Percentiles rank a stretch among this genome's conserved stretches.
Conservation (phyloP, 2,329 filamentous ascomycete species). For the Chaetomiaceae sp. region DNA sequence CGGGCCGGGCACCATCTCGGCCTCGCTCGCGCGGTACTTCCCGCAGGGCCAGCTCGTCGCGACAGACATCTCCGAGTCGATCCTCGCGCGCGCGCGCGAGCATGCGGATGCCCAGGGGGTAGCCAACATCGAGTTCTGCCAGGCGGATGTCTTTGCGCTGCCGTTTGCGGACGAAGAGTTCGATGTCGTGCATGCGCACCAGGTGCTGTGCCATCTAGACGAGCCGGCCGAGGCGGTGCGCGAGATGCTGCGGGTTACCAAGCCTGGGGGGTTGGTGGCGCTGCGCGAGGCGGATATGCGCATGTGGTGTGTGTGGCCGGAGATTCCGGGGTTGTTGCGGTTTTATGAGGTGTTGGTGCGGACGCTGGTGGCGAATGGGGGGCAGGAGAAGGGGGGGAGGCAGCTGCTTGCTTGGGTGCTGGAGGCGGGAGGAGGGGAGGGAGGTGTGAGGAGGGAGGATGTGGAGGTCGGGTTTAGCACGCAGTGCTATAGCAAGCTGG, state of each 20-base stretch:
- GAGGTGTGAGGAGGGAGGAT: neutral
- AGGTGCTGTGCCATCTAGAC: conserved; percentile 30
- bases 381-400: conserved; percentile 6
- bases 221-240: conserved; percentile 31
- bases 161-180: conserved; percentile 35
- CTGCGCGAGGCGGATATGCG: conserved; percentile 24
- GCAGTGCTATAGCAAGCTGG: conserved; percentile 11
- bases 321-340: neutral
- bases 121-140: conserved; percentile 27
- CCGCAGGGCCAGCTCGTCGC: conserved; percentile 32
- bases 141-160: conserved; percentile 20
- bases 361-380: conserved; percentile 1
- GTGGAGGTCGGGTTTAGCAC: conserved; percentile 11
- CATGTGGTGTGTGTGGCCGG: conserved; percentile 13
- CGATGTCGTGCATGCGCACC: conserved; percentile 15
- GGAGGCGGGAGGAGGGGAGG: conserved; percentile 9
- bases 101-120: conserved; percentile 5
- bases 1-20: conserved; percentile 41
- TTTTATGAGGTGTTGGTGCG: conserved; percentile 5
- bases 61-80: conserved; percentile 24
- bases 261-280: conserved; percentile 34
- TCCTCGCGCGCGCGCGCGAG: conserved; percentile 27
- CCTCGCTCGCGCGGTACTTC: conserved; percentile 31
- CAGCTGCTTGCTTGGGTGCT: conserved; percentile 11
- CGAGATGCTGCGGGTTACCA: conserved; percentile 37